Evolutionary conservation across 192 early-diverging fungal species (phyloP).

Genomic region (Podila epigama): DNA sequence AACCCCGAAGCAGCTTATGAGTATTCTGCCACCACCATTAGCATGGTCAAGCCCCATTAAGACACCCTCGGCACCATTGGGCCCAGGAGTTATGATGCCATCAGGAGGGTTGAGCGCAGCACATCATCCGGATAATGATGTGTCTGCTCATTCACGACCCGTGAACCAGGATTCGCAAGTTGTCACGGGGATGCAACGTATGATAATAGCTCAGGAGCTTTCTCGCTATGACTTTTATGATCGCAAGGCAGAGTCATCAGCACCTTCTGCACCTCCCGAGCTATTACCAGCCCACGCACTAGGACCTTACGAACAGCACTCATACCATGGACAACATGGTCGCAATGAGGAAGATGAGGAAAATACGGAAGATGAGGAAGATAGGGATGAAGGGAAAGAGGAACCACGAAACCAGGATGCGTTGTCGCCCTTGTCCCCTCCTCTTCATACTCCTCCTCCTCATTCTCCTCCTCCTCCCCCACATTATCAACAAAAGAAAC

Average conservation of each 20-base stretch:
- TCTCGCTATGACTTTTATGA: slow-evolving; percentile 27
- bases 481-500: too few relatives aligned
- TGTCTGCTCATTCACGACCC: too few relatives aligned
- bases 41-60: background rate
- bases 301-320: background rate
- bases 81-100: too few relatives aligned
- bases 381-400: background rate
- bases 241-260: slow-evolving; percentile 16
- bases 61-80: too few relatives aligned
- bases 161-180: too few relatives aligned
- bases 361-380: background rate
- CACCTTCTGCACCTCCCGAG: slow-evolving; percentile 29
- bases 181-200: too few relatives aligned
- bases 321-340: background rate
- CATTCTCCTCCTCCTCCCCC: too few relatives aligned
- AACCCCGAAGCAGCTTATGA: too few relatives aligned
- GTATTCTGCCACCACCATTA: background rate
- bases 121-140: too few relatives aligned
- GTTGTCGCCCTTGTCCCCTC: background rate
- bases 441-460: too few relatives aligned
- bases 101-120: too few relatives aligned
- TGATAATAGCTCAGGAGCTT: background rate
- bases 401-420: background rate
- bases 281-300: background rate
- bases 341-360: background rate